Evolutionary conservation across 768 basidiomycete genomes (phyloP), one percentile per base, ranked within the genome.

Genomic region (Serendipita sp.): DNA sequence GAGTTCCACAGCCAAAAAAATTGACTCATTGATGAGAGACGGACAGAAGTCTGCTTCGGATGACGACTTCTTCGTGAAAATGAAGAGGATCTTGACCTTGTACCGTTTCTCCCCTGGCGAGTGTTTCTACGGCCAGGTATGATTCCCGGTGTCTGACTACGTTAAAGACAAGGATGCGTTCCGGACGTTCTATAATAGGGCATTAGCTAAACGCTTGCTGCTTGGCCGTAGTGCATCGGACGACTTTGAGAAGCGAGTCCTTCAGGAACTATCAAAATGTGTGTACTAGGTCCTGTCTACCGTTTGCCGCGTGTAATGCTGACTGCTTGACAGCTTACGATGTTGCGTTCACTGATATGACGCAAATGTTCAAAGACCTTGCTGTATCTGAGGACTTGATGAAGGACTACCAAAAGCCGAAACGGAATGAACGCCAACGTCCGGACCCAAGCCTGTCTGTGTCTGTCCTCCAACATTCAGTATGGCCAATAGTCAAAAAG

Each of bases 361-460:
- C 92, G 68, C 83, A 90, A 42, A 95, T 98, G 95, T 95, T 97
- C 76, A 92, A 84, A 64, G 93, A 95, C 69, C 75, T 95, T 2
- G 81, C 82, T 0, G 74, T 90, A 17, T 94, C 90, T 0, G 73
- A 82, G 60, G 90, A 94, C 63, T 70, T 82, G 22, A 81, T 90
- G 78, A 70, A 72, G 0, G 85, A 86, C 64, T 89, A 83, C 30
- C 22, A 26, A 33, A 11, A 28, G 4, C 17, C 33, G 4, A 58
- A 58, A 31, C 72, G 79, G 83, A 63, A 68, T 73, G 28, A 77
- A 79, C 67, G 67, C 79, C 38, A 53, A 71, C 9, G 66, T 72
- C 61, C 30, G 66, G 66, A 65, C 70, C 66, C 34, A 13, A 45
- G 66, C 65, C 74, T 93, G 38, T 79, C 77, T 34, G 88, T 84